A percentile compares a stretch with the other conserved stretches of the same genome.
Conservation (phyloP, 1,139 yeast species). For the Saccharomyces hybrid region DNA sequence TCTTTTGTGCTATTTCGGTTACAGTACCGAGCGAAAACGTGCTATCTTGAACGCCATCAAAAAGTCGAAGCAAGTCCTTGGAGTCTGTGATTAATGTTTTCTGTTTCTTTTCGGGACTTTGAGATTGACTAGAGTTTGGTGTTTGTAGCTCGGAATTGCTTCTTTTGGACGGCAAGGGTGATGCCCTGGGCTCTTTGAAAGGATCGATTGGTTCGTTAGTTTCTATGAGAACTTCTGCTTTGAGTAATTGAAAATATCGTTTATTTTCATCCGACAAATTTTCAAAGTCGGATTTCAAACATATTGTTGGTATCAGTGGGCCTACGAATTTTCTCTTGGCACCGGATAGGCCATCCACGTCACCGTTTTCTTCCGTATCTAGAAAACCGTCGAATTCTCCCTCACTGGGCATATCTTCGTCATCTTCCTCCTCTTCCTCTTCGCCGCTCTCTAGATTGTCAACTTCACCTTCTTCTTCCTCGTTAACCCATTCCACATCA, state of each 20-base stretch:
- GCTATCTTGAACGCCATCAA: slow-evolving; percentile 47
- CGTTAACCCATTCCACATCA: slow-evolving; percentile 72
- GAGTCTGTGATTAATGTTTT: slow-evolving; percentile 42
- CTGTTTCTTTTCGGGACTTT: slow-evolving; percentile 33
- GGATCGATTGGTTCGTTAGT: slow-evolving; percentile 58
- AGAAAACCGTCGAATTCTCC: slow-evolving; percentile 65
- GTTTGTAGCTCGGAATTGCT: slow-evolving; percentile 1
- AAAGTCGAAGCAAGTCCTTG: slow-evolving; percentile 40
- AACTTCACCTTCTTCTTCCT: slow-evolving; percentile 51
- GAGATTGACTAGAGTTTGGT: slow-evolving; percentile 4
- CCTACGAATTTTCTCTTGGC: slow-evolving; percentile 42
- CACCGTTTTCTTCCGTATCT: slow-evolving; percentile 39
- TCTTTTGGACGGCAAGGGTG: background rate
- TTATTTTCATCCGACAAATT: slow-evolving; percentile 24
- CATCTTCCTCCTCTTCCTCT: slow-evolving; percentile 48
- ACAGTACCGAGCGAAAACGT: slow-evolving; percentile 66
- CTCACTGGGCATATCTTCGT: slow-evolving; percentile 38
- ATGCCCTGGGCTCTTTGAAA: slow-evolving; percentile 15
- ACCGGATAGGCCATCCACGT: slow-evolving; percentile 29
- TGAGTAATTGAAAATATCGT: slow-evolving; percentile 23
- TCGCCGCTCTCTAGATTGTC: slow-evolving; percentile 58
- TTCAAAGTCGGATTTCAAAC: slow-evolving; percentile 17
- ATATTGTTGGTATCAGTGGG: slow-evolving; percentile 53
- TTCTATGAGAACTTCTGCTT: slow-evolving; percentile 29
- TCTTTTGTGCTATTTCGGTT: slow-evolving; percentile 68